A percentile compares a stretch with the other conserved stretches of the same genome.
phyloP scores from a whole-genome alignment of 2,329 filamentous ascomycete species.

The Sclerotinia glacialis region DNA sequence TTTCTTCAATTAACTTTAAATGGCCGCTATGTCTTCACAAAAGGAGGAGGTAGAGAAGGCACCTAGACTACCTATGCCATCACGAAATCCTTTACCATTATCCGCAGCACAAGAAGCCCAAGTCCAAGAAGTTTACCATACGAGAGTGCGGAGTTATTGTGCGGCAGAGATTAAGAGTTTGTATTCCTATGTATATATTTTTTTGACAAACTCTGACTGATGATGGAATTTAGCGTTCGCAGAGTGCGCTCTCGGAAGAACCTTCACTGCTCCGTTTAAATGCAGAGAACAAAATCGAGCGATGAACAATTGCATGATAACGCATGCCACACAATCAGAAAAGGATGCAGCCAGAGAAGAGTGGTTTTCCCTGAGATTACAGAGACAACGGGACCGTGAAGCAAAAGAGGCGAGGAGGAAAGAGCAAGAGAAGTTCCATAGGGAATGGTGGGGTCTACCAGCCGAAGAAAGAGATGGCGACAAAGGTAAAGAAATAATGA shows the following conservation, averaged over 20 bases:
- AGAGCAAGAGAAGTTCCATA: slow-evolving; percentile 63
- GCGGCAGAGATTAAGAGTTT: slow-evolving; percentile 74
- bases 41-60: slow-evolving; percentile 31
- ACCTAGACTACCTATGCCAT: slow-evolving; percentile 46
- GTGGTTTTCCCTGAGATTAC: slow-evolving; percentile 79
- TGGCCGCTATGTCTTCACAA: slow-evolving; percentile 38
- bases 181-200: slow-evolving; percentile 24
- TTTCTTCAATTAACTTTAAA: slow-evolving; percentile 18
- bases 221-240: slow-evolving; percentile 71
- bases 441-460: slow-evolving; percentile 66
- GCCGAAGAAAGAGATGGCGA: slow-evolving; percentile 56
- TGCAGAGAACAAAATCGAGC: slow-evolving; percentile 75
- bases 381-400: slow-evolving; percentile 66
- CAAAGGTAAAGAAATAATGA: slow-evolving; percentile 53
- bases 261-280: slow-evolving; percentile 81
- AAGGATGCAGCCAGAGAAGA: slow-evolving; percentile 87
- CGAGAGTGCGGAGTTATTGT: slow-evolving; percentile 73
- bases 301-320: slow-evolving; percentile 95
- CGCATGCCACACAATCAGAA: slow-evolving; percentile 78
- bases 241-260: slow-evolving; percentile 80
- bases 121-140: slow-evolving; percentile 77
- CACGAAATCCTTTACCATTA: slow-evolving; percentile 77
- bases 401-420: slow-evolving; percentile 57
- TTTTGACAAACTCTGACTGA: slow-evolving; percentile 7
- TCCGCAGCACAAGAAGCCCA: slow-evolving; percentile 79